Percentiles rank a stretch among this genome's conserved stretches.
phyloP scores from a whole-genome alignment of 176 grass and related monocot species.

The Tillandsia leiboldiana region DNA sequence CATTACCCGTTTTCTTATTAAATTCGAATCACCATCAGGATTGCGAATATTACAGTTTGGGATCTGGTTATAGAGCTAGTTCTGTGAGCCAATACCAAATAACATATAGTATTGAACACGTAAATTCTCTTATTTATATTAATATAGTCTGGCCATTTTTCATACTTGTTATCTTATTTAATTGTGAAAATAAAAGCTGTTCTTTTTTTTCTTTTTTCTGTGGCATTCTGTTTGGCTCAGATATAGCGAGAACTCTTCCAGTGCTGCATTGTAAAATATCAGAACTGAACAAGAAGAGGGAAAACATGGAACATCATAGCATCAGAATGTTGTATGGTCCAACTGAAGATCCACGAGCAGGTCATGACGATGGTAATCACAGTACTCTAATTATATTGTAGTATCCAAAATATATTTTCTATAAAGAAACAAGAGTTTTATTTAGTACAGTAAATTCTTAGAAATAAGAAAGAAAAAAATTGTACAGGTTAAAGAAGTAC shows the following conservation, averaged over 20 bases:
- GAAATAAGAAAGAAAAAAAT: not conserved
- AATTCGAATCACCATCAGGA: too few relatives aligned
- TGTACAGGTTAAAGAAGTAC: not conserved
- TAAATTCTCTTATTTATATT: too few relatives aligned
- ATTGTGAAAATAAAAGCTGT: not conserved
- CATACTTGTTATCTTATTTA: not conserved
- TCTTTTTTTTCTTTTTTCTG: not conserved
- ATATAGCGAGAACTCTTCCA: conserved; percentile 9
- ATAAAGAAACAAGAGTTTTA: not conserved
- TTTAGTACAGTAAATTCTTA: not conserved
- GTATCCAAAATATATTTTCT: not conserved
- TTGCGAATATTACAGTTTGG: too few relatives aligned
- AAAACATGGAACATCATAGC: not conserved
- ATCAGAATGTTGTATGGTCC: conserved; percentile 3
- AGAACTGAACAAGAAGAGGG: conserved; percentile 2
- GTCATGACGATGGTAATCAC: conserved; percentile 2
- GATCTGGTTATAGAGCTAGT: too few relatives aligned
- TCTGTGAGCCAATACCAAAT: too few relatives aligned
- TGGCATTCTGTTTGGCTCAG: not conserved
- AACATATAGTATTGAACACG: too few relatives aligned
- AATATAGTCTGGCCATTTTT: too few relatives aligned
- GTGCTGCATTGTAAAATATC: conserved; percentile 17
- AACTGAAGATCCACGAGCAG: not conserved
- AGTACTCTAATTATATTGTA: not conserved
- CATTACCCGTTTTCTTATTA: too few relatives aligned